Conservation (phyloP, 176 grass and related monocot species). For the Avena eriantha region DNA sequence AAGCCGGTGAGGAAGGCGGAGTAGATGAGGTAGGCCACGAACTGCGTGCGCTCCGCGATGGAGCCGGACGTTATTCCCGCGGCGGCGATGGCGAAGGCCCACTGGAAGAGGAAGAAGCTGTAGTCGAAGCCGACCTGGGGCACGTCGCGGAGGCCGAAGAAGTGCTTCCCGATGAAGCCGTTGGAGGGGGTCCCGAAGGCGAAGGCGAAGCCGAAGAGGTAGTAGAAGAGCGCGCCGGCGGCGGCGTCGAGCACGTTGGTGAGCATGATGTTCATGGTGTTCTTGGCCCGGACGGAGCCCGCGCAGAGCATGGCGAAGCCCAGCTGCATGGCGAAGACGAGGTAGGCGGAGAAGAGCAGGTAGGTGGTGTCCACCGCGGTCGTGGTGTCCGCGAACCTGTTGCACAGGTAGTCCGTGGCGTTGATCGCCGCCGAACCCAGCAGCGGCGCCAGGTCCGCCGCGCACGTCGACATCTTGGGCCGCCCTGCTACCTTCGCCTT, state of each 20-base stretch:
- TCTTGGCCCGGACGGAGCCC: slow-evolving; percentile 88
- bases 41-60: slow-evolving; percentile 93
- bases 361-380: slow-evolving; percentile 74
- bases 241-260: slow-evolving; percentile 90
- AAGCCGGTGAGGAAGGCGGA: slow-evolving; percentile 92
- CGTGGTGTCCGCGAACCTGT: slow-evolving; percentile 68
- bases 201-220: slow-evolving; percentile 95
- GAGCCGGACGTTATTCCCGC: slow-evolving; percentile 90
- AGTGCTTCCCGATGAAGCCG: slow-evolving; percentile 83
- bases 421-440: slow-evolving; percentile 55
- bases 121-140: slow-evolving; percentile 66
- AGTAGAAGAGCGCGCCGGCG: slow-evolving; percentile 84
- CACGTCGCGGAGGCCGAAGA: slow-evolving; percentile 65
- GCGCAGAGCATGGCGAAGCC: slow-evolving; percentile 95
- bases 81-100: slow-evolving; percentile 94
- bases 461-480: slow-evolving; percentile 54
- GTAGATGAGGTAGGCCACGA: slow-evolving; percentile 83
- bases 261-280: slow-evolving; percentile 98
- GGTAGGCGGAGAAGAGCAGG: slow-evolving; percentile 92
- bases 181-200: slow-evolving; percentile 81
- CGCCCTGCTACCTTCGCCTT: not conserved
- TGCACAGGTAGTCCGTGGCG: slow-evolving; percentile 62
- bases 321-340: slow-evolving; percentile 93
- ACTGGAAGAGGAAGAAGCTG: slow-evolving; percentile 85
- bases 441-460: slow-evolving; percentile 47